These are phyloP conservation scores for Penicillium ochrochloron DNA, from an alignment of 495 filamentous ascomycete genomes.

Conservation along the genomic window DNA sequence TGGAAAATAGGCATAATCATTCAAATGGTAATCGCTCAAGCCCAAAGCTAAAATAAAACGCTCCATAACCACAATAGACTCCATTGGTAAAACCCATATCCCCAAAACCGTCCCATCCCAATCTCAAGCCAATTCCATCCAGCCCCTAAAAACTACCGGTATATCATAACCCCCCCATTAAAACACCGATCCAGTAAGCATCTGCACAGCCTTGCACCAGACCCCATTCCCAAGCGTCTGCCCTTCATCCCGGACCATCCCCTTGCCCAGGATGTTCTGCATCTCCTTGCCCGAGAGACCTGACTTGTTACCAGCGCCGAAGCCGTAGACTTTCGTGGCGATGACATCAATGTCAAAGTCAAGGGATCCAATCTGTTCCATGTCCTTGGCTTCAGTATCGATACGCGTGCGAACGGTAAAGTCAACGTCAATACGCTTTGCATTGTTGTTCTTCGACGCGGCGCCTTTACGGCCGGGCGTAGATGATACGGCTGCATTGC, in stretches of 20 bases:
- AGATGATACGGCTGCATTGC: conserved; percentile 23
- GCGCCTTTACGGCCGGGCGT: conserved; percentile 26
- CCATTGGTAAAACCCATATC: conserved; percentile 6
- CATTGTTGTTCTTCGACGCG: conserved; percentile 19
- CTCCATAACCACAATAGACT: conserved; percentile 16
- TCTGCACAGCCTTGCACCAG: conserved; percentile 48
- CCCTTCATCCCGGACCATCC: conserved; percentile 30
- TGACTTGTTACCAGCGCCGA: conserved; percentile 36
- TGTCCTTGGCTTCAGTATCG: conserved; percentile 15
- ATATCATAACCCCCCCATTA: conserved; percentile 21
- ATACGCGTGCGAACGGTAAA: conserved; percentile 44
- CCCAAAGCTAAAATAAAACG: conserved; percentile 3
- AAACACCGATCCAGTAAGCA: conserved; percentile 43
- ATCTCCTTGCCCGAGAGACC: conserved; percentile 45
- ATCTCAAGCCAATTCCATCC: conserved; percentile 1
- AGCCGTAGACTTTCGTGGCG: conserved; percentile 53
- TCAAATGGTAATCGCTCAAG: conserved; percentile 17
- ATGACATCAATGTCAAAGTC: conserved; percentile 47
- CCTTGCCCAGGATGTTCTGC: conserved; percentile 42
- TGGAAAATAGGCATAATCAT: conserved; percentile 10
- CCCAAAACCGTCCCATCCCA: conserved; percentile 6
- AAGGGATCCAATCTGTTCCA: conserved; percentile 34
- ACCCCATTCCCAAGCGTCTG: conserved; percentile 42
- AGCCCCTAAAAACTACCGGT: conserved; percentile 12
- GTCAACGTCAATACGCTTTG: conserved; percentile 48